Evolutionary conservation across 805 yeast species (phyloP), one percentile per base, ranked within the genome.

Genomic region (Candida railenensis): DNA sequence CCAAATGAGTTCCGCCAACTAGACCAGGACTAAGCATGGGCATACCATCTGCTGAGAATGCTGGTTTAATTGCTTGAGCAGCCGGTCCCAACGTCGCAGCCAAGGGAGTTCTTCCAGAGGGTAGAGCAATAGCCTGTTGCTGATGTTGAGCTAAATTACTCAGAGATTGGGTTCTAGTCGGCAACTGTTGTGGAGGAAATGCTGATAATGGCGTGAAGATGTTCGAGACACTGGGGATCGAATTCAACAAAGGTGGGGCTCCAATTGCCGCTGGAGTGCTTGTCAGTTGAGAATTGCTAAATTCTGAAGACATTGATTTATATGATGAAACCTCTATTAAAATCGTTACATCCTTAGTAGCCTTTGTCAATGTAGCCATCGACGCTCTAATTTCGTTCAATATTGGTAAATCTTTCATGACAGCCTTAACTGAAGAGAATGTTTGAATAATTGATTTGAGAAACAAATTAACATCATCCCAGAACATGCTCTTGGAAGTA

Each of bases 321-420:
- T 67, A 66, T 0, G 70, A 59, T 1, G 71, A 65, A 3, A 67
- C 66, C 60, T 91, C 97, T 37, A 91, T 67, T 54, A 88, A 74
- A n/a, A 89, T 83, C 0, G 97, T 90, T 14, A 92, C 86, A 58
- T 92, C 98, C 58, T 92, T 92, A 3, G 97, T 89, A 2, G 91
- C 87, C 53, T 89, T 82, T 0, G 97, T 91, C 48, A 92, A 71
- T 33, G 82, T 80, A 0, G 96, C 88, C 66, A 92, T 77, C 4
- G 87, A 81, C 5, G 91, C 83, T 48, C 96, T 72, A 4, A 85
- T 85, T 46, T 88, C 96, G 54, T 86, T 83, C 43, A 92, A 73
- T 14, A 84, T 77, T 0, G 96, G 91, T 47, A 89, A 73, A 52
- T 88, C 97, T 45, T 80, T 78, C 81, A 92, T 85, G 1, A 95